A percentile compares a stretch with the other conserved stretches of the same genome.
Conservation (phyloP, 768 basidiomycete species). For the Boletellus ananas region DNA sequence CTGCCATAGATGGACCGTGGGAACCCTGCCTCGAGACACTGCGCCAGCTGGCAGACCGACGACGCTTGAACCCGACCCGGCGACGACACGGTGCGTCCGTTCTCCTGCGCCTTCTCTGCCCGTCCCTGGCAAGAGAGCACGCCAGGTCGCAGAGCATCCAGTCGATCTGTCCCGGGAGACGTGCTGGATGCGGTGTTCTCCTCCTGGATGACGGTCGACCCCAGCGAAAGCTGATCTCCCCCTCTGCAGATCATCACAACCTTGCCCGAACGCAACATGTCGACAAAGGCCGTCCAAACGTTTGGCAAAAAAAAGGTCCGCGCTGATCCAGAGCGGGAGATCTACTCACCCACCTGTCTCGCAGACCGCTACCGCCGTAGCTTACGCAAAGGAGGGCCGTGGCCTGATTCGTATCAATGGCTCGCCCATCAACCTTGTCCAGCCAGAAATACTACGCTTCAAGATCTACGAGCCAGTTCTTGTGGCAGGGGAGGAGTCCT, state of each 20-base stretch:
- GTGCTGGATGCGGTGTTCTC: constrained; percentile 38
- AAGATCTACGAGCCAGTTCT: constrained; percentile 98
- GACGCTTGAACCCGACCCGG: constrained; percentile 29
- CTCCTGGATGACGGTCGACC: constrained; percentile 37
- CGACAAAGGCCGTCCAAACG: constrained; percentile 91
- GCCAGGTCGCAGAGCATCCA: neutral
- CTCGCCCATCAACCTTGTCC: constrained; percentile 91
- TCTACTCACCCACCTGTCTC: constrained; percentile 4
- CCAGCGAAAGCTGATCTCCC: constrained; percentile 15
- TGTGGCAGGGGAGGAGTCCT: constrained; percentile 86
- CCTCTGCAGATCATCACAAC: constrained; percentile 18
- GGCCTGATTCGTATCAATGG: constrained; percentile 97
- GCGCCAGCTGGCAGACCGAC: constrained; percentile 11
- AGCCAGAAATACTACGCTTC: constrained; percentile 93
- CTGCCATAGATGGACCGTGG: constrained; percentile 25
- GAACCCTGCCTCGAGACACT: constrained; percentile 13
- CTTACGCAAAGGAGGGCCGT: constrained; percentile 93
- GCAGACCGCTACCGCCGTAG: constrained; percentile 97
- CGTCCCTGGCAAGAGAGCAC: neutral
- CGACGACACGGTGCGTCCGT: constrained; percentile 36
- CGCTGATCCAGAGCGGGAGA: neutral
- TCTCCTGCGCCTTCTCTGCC: constrained; percentile 1
- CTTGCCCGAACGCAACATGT: constrained; percentile 49
- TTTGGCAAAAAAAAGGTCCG: constrained; percentile 99
- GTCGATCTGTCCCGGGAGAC: constrained; percentile 23